These are phyloP conservation scores for Phytophthora parvispora DNA, from an alignment of 352 stramenopile species.

Conservation along the genomic window DNA sequence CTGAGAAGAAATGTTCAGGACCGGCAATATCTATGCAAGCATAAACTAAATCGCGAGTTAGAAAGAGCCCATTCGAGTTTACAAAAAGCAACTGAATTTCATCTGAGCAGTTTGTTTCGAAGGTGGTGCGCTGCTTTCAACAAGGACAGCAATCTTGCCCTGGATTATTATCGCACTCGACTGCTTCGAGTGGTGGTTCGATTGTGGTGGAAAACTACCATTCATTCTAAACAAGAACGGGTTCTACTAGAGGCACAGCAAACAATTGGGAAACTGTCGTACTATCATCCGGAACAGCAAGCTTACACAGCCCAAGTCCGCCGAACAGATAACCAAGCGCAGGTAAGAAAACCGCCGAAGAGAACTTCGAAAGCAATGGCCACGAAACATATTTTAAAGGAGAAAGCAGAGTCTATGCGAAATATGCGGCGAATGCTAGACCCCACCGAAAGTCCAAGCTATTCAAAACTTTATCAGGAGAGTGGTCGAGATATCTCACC, in stretches of 20 bases:
- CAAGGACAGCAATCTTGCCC: constrained; percentile 7
- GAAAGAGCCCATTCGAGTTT: constrained; percentile 6
- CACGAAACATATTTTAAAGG: neutral
- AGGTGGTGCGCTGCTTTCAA: constrained; percentile 18
- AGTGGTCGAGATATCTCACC: neutral
- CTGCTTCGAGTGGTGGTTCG: constrained; percentile 30
- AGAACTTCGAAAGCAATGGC: constrained; percentile 4
- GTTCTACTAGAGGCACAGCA: constrained; percentile 51
- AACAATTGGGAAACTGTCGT: constrained; percentile 43
- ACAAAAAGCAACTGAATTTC: constrained; percentile 8
- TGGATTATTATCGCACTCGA: constrained; percentile 14
- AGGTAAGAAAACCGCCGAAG: constrained; percentile 4
- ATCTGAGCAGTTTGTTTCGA: constrained; percentile 25
- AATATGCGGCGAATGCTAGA: constrained; percentile 51
- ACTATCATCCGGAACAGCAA: constrained; percentile 47
- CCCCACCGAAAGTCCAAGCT: constrained; percentile 29
- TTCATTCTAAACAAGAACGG: constrained; percentile 64
- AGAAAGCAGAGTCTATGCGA: constrained; percentile 22
- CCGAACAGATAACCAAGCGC: constrained; percentile 1
- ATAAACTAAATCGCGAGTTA: constrained; percentile 29
- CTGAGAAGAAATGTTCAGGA: constrained; percentile 20
- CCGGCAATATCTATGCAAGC: constrained; percentile 25
- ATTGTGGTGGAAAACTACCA: constrained; percentile 54
- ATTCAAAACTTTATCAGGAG: constrained; percentile 26
- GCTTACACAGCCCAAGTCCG: constrained; percentile 9